phyloP scores from a whole-genome alignment of 2,329 filamentous ascomycete species.

The Calonectria honghensis region DNA sequence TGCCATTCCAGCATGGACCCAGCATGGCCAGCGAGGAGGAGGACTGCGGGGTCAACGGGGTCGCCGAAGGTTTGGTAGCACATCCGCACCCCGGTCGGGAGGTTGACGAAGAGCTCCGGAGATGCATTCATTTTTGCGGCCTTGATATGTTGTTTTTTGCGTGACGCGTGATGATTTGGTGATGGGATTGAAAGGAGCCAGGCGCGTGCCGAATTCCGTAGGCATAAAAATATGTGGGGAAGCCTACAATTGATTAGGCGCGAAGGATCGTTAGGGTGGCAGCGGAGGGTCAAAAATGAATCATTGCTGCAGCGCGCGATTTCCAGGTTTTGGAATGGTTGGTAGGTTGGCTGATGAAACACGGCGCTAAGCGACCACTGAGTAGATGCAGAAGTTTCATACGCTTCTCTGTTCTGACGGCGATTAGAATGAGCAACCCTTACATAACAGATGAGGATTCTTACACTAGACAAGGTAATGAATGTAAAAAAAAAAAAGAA shows the following conservation, averaged over 20 bases:
- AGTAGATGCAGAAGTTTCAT: background rate
- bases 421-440: background rate
- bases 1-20: conserved; percentile 54
- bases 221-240: background rate
- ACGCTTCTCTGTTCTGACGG: background rate
- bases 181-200: background rate
- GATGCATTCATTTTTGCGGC: conserved; percentile 40
- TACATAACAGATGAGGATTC: background rate
- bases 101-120: conserved; percentile 52
- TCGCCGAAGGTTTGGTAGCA: conserved; percentile 57
- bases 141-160: background rate
- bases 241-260: background rate
- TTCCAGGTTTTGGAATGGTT: background rate
- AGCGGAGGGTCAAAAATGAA: background rate
- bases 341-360: background rate
- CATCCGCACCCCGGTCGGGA: conserved; percentile 53
- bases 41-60: conserved; percentile 51
- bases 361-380: background rate
- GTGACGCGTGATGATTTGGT: background rate
- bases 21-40: conserved; percentile 50
- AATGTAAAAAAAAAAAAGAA: background rate
- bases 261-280: background rate
- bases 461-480: background rate
- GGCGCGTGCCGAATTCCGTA: conserved; percentile 11
- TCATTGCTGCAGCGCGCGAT: background rate